Conservation (phyloP, 768 basidiomycete genomes). For the Russula virescens region DNA sequence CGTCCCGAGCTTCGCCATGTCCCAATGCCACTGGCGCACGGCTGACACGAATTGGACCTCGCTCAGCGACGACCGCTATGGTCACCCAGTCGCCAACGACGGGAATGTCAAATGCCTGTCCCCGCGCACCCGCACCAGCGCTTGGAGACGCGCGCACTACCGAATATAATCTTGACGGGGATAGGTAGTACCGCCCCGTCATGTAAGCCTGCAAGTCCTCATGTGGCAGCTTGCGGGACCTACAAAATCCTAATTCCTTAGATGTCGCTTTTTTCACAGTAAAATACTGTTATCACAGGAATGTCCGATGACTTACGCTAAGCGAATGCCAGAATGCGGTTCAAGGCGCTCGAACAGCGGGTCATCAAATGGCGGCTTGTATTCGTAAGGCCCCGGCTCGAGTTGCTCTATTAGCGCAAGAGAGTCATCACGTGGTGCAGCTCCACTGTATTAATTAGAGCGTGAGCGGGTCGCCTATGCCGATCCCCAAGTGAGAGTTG, state of each 20-base stretch:
- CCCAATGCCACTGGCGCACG: constrained; percentile 54
- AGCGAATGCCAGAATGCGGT: constrained; percentile 84
- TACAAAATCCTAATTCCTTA: constrained; percentile 29
- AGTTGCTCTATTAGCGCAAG: constrained; percentile 74
- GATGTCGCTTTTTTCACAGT: background rate
- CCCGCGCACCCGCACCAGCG: constrained; percentile 33
- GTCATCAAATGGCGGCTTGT: constrained; percentile 65
- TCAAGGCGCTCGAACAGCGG: constrained; percentile 74
- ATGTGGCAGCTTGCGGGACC: constrained; percentile 68
- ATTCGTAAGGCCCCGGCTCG: constrained; percentile 69
- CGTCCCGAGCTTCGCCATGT: constrained; percentile 39
- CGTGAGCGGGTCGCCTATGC: background rate
- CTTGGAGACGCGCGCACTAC: constrained; percentile 69
- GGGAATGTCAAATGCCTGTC: constrained; percentile 82
- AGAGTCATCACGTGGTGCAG: constrained; percentile 45
- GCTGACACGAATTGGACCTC: constrained; percentile 70
- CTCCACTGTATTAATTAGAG: constrained; percentile 12
- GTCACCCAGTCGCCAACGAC: constrained; percentile 93
- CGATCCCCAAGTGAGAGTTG: background rate
- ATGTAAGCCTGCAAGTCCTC: constrained; percentile 77
- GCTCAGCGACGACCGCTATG: constrained; percentile 91
- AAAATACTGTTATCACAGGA: background rate
- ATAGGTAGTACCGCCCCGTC: constrained; percentile 76
- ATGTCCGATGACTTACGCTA: constrained; percentile 52
- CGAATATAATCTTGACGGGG: constrained; percentile 87